Conservation (phyloP, 2,329 filamentous ascomycete genomes). For the Teratosphaeria zuluensis region DNA sequence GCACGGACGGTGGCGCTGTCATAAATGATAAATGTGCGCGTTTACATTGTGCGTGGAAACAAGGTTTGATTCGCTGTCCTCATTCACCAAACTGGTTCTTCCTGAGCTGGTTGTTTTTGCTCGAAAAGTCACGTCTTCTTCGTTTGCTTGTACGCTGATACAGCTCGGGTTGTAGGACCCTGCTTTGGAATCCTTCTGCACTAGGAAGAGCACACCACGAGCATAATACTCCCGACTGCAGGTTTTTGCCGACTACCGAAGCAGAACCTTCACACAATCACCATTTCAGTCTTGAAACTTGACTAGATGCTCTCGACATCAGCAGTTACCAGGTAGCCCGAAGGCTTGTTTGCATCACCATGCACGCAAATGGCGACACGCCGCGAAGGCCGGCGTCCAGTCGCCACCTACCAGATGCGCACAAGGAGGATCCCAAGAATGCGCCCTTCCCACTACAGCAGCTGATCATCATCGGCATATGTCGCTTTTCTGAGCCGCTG, state of each 20-base stretch:
- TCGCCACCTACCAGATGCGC: neutral
- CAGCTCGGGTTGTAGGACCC: neutral
- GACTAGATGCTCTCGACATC: neutral
- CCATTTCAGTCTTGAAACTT: neutral
- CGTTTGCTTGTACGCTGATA: neutral
- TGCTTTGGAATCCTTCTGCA: neutral
- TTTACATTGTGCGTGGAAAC: neutral
- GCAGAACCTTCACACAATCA: no score
- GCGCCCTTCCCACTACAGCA: neutral
- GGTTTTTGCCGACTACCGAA: neutral
- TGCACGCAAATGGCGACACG: neutral
- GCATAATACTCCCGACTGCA: neutral
- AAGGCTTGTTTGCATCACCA: neutral
- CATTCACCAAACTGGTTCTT: neutral
- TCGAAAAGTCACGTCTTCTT: neutral
- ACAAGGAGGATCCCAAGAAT: neutral
- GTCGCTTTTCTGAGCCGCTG: conserved; percentile 1
- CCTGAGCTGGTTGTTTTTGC: neutral
- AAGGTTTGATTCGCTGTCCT: neutral
- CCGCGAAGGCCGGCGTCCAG: neutral
- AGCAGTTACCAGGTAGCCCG: neutral
- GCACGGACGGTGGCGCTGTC: neutral
- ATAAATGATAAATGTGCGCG: neutral
- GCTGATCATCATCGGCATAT: neutral
- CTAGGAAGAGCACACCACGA: neutral